Percentiles rank a stretch among this genome's conserved stretches.
phyloP scores from a whole-genome alignment of 1,284 basidiomycete species.

The Trichosporon faecale region DNA sequence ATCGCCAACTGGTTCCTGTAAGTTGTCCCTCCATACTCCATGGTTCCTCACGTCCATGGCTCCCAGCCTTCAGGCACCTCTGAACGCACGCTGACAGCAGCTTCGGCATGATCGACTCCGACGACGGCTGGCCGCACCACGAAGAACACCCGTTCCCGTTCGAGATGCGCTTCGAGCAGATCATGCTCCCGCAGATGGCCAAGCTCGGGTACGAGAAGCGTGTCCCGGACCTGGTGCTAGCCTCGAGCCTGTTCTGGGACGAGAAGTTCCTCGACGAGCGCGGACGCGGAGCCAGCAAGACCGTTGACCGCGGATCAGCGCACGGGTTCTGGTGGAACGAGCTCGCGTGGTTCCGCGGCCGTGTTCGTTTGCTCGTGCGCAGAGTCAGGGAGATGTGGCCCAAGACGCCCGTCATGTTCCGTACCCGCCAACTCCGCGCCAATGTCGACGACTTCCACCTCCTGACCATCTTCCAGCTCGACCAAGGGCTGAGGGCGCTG shows the following conservation, averaged over 20 bases:
- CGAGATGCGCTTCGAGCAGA: conserved; percentile 24
- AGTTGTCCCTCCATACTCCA: conserved; percentile 9
- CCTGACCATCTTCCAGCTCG: conserved; percentile 32
- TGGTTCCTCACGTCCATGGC: no score
- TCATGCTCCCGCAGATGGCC: conserved; percentile 23
- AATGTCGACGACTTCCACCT: conserved; percentile 15
- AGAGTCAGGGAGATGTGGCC: conserved; percentile 15
- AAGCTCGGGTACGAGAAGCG: conserved; percentile 17
- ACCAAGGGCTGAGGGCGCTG: conserved; percentile 27
- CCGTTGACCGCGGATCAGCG: conserved; percentile 9
- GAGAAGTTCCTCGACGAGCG: conserved; percentile 15
- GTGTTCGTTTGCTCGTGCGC: conserved; percentile 22
- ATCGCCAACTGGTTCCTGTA: conserved; percentile 33
- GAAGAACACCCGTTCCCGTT: conserved; percentile 24
- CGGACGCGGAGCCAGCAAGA: conserved; percentile 1
- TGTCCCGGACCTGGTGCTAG: conserved; percentile 22
- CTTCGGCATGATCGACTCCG: conserved; percentile 30
- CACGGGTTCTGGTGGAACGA: conserved; percentile 27
- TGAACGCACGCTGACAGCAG: conserved; percentile 17
- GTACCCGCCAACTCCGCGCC: conserved; percentile 27
- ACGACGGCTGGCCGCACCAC: conserved; percentile 22
- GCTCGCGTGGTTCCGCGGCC: conserved; percentile 28
- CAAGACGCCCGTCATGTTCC: conserved; percentile 27
- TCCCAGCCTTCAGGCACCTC: not conserved
- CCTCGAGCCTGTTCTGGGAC: conserved; percentile 30